A percentile compares a stretch with the other conserved stretches of the same genome.
These are phyloP conservation scores for Pneumocystis carinii DNA, from an alignment of 1,139 yeast genomes.

Conservation along the genomic window DNA sequence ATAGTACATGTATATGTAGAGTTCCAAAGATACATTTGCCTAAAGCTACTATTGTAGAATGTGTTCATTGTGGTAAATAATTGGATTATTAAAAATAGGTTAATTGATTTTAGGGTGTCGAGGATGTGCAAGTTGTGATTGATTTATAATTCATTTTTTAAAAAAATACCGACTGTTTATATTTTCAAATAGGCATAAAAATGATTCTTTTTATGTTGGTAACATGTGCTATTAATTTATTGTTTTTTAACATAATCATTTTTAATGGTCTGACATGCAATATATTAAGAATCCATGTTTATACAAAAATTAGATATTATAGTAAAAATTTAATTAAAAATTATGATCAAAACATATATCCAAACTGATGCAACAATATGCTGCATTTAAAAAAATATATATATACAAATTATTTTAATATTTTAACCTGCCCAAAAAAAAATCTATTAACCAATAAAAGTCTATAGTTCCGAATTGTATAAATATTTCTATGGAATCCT, in stretches of 20 bases:
- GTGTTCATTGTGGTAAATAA: conserved; percentile 58
- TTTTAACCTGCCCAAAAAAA: neutral
- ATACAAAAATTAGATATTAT: neutral
- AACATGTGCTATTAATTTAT: neutral
- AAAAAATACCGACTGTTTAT: neutral
- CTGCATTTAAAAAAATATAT: neutral
- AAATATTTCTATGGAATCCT: neutral
- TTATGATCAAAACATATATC: neutral
- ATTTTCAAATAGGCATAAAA: neutral
- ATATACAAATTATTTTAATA: neutral
- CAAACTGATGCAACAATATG: neutral
- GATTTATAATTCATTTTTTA: neutral
- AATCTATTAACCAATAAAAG: neutral
- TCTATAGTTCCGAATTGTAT: neutral
- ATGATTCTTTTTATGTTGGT: neutral
- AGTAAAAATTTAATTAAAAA: neutral
- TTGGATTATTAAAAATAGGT: neutral
- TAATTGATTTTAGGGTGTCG: neutral
- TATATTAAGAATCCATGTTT: no score
- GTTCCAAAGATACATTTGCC: conserved; percentile 48
- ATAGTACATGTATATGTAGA: conserved; percentile 63
- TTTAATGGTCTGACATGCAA: neutral
- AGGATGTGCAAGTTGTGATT: neutral
- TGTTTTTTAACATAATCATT: neutral
- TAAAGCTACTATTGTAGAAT: conserved; percentile 33